Conservation (phyloP, 345 rosid genomes). For the Arabis alpina region DNA sequence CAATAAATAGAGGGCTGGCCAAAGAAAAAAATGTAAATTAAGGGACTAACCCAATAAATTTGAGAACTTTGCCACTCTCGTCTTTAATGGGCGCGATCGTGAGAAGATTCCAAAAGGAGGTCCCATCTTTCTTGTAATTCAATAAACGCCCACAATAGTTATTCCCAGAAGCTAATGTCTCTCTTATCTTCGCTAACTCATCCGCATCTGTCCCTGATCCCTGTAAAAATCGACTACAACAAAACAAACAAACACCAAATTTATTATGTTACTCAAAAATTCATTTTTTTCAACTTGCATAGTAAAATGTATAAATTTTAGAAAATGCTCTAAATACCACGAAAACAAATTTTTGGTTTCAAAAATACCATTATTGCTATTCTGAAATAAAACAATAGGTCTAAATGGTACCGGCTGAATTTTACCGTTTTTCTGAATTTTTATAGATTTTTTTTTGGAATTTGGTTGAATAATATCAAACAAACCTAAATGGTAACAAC, state of each 20-base stretch:
- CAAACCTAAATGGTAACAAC: no score
- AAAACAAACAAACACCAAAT: neutral
- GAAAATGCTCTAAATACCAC: no score
- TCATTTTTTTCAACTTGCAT: no score
- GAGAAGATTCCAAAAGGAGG: conserved; percentile 94
- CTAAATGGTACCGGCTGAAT: no score
- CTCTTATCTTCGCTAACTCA: conserved; percentile 81
- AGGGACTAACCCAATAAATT: conserved; percentile 85
- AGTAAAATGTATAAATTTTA: no score
- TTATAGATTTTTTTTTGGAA: no score
- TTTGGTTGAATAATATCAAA: no score
- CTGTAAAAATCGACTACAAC: conserved; percentile 81
- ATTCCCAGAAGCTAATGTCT: conserved; percentile 57
- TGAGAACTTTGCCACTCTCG: conserved; percentile 79
- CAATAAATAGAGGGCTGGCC: neutral
- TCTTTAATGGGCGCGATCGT: conserved; percentile 93
- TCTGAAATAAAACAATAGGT: no score
- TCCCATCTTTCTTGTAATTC: conserved; percentile 95
- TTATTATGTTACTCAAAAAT: neutral
- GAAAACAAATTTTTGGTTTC: no score
- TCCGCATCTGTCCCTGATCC: conserved; percentile 91
- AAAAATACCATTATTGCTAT: no score
- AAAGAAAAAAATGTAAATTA: neutral
- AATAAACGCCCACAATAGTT: conserved; percentile 87
- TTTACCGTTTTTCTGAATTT: no score